Base-by-base conservation (phyloP, 768 basidiomycete genomes). In the Russula vinacea region DNA sequence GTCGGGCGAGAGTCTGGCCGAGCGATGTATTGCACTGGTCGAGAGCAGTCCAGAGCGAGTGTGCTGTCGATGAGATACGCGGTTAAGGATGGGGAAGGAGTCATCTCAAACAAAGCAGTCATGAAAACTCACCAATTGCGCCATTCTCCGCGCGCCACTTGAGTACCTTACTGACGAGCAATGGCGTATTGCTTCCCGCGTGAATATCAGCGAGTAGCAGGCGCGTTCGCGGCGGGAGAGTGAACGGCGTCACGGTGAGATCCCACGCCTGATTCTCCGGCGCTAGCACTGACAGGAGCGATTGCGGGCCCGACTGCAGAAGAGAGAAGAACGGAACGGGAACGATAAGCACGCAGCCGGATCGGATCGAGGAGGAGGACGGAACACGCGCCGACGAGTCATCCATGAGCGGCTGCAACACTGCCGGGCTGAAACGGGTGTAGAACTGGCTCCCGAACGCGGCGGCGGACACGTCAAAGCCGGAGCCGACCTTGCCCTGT, bases 401-500 rank as follows among this genome's bases (percentile, higher is more conserved):
- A 49, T 76, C 76, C 89, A 90, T 89, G 64, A 92, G 74, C 45
- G 78, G 77, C 65, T 83, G 79, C 47, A 94, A 75, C 29, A 92
- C 86, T 16, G 74, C 76, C 5, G 92, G 89, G 71, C 84, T 83
- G 73, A 98, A 98, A 51, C 95, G 84, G 26, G 84, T 89, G 77
- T 98, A 99, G 8, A 94, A 72, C 70, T 98, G 96, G 71, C 93
- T 94, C 26, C 97, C 97, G 74, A 90, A 98, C 3, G 92, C 90
- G 1, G 96, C 96, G 0, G 93, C 85, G 7, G 92, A 86, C 53
- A 99, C 92, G 71, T 99, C 97, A 77, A 99, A 99, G 7, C 97
- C 97, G 71, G 91, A 94, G 35, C 97, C 97, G 17, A 99, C 88
- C 76, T 99, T 99, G 45, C 97, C 97, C 77, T 99, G 97, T 0